These are phyloP conservation scores for Pestalotiopsis sp. DNA, from an alignment of 2,329 filamentous ascomycete species.

Conservation along the genomic window DNA sequence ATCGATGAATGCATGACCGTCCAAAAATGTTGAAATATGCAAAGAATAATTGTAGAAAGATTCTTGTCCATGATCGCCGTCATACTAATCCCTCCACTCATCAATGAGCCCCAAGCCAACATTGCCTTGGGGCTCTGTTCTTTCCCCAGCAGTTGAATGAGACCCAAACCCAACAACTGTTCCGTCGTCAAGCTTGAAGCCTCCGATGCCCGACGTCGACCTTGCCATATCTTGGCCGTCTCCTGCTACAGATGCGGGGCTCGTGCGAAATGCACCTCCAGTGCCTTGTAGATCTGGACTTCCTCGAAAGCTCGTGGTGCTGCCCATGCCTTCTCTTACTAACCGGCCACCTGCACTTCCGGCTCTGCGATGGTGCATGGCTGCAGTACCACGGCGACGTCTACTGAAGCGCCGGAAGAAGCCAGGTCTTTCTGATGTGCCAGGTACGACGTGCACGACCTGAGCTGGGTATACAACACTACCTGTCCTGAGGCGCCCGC, in stretches of 20 bases:
- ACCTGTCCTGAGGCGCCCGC: conserved; percentile 16
- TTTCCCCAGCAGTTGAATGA: background rate
- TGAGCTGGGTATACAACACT: background rate
- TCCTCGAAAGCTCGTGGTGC: background rate
- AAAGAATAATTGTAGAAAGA: background rate
- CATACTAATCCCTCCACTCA: background rate
- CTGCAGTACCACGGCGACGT: background rate
- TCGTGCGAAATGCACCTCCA: background rate
- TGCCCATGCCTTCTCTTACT: background rate
- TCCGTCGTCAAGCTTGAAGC: conserved; percentile 27
- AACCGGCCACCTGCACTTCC: conserved; percentile 14
- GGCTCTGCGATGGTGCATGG: background rate
- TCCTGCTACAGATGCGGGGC: background rate
- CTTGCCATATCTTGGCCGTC: conserved; percentile 24
- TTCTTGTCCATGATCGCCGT: background rate
- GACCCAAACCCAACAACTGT: conserved; percentile 28
- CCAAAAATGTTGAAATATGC: background rate
- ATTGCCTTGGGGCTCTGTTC: background rate
- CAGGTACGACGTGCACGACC: background rate
- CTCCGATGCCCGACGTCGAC: conserved; percentile 23
- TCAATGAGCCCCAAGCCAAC: conserved; percentile 7
- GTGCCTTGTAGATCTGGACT: conserved; percentile 11
- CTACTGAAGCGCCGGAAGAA: conserved; percentile 11
- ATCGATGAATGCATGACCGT: background rate
- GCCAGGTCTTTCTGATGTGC: background rate